These are phyloP conservation scores for Lasiodiplodia citricola DNA, from an alignment of 2,329 filamentous ascomycete species.

Conservation along the genomic window DNA sequence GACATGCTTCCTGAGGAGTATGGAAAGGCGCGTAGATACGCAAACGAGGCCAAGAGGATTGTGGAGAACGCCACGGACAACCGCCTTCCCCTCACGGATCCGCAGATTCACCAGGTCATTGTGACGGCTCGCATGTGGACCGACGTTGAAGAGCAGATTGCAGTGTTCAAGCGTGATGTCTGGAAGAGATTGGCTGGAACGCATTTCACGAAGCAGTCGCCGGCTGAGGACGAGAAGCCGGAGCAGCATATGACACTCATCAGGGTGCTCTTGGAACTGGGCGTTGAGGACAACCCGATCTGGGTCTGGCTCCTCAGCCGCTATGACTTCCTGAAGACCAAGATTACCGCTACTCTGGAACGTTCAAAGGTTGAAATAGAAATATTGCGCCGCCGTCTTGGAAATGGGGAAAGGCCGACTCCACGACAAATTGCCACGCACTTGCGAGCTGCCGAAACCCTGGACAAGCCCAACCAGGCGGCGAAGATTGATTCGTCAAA, in stretches of 20 bases:
- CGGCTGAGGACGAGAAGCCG: conserved; percentile 57
- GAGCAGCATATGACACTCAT: conserved; percentile 95
- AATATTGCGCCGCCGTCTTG: conserved; percentile 80
- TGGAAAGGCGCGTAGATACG: conserved; percentile 78
- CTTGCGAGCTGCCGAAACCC: conserved; percentile 71
- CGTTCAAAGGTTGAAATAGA: conserved; percentile 92
- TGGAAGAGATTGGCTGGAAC: conserved; percentile 80
- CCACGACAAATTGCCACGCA: conserved; percentile 72
- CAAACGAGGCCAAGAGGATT: conserved; percentile 76
- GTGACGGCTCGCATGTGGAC: conserved; percentile 94
- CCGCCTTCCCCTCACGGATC: conserved; percentile 68
- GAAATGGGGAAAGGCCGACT: conserved; percentile 73
- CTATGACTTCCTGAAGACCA: conserved; percentile 86
- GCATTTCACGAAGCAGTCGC: conserved; percentile 58
- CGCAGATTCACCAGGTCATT: conserved; percentile 83
- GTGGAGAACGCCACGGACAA: conserved; percentile 61
- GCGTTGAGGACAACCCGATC: conserved; percentile 94
- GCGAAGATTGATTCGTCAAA: conserved; percentile 76
- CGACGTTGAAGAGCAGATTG: conserved; percentile 86
- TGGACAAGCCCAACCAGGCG: conserved; percentile 40
- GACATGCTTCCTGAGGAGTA: conserved; percentile 88
- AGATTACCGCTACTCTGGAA: conserved; percentile 79
- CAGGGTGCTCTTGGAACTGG: conserved; percentile 84
- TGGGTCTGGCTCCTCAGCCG: conserved; percentile 93
- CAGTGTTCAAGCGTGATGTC: conserved; percentile 83